phyloP scores from a whole-genome alignment of 1,284 basidiomycete species.

The Phlebopus sp. region DNA sequence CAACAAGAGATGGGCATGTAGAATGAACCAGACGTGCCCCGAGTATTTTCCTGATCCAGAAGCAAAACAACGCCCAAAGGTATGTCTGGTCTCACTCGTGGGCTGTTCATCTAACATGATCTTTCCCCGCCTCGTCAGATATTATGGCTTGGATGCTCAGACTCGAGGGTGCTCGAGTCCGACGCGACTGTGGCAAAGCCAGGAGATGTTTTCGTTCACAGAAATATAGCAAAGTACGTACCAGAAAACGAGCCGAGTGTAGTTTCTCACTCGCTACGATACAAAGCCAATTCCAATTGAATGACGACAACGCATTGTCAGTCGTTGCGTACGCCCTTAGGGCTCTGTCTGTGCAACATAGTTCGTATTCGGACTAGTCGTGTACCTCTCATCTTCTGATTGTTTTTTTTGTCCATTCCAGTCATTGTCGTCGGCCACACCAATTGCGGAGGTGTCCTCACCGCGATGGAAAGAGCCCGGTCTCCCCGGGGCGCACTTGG shows the following conservation, averaged over 20 bases:
- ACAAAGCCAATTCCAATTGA: slow-evolving; percentile 24
- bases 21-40: slow-evolving; percentile 23
- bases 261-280: neutral
- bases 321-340: slow-evolving; percentile 22
- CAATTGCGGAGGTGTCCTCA: slow-evolving; percentile 23
- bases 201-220: slow-evolving; percentile 50
- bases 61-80: slow-evolving; percentile 20
- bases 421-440: slow-evolving; percentile 28
- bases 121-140: slow-evolving; percentile 29
- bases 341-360: slow-evolving; percentile 16
- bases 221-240: slow-evolving; percentile 47
- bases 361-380: slow-evolving; percentile 10
- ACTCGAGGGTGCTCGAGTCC: slow-evolving; percentile 46
- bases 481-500: neutral
- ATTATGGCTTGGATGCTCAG: slow-evolving; percentile 57
- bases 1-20: slow-evolving; percentile 21
- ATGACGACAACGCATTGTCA: slow-evolving; percentile 23
- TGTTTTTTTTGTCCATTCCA: neutral
- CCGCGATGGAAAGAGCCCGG: slow-evolving; percentile 14
- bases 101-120: neutral
- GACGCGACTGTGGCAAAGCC: slow-evolving; percentile 39
- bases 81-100: neutral
- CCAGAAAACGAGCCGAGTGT: neutral
- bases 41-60: slow-evolving; percentile 20
- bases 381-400: neutral